phyloP scores from a whole-genome alignment of 352 stramenopile genomes.

The Phytophthora nicotianae region DNA sequence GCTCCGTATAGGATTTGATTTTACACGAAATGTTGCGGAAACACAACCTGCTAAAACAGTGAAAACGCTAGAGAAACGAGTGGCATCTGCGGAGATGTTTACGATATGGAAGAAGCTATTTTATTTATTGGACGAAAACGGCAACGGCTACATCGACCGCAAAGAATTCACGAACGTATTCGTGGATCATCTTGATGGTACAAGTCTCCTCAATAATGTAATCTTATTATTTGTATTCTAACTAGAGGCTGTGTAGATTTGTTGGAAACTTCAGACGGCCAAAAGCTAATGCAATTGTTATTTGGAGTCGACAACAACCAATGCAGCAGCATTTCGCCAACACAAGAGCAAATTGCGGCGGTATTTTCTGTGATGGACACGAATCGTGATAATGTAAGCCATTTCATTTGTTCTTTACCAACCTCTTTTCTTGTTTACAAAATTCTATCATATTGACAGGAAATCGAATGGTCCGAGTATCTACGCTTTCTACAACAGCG shows the following conservation, averaged over 20 bases:
- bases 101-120: slow-evolving; percentile 77
- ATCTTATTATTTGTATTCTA: background rate
- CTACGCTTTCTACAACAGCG: slow-evolving; percentile 46
- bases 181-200: slow-evolving; percentile 45
- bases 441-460: slow-evolving; percentile 17
- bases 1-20: slow-evolving; percentile 22
- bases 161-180: slow-evolving; percentile 64
- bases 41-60: background rate
- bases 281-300: slow-evolving; percentile 47
- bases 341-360: slow-evolving; percentile 26
- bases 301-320: slow-evolving; percentile 18
- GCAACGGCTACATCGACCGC: slow-evolving; percentile 59
- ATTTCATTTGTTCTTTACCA: background rate
- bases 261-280: slow-evolving; percentile 39
- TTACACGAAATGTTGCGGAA: background rate
- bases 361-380: slow-evolving; percentile 60
- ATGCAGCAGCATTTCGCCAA: background rate
- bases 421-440: background rate
- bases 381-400: slow-evolving; percentile 52
- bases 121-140: slow-evolving; percentile 60
- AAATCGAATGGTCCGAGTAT: slow-evolving; percentile 67
- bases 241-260: slow-evolving; percentile 36
- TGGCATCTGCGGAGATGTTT: slow-evolving; percentile 31
- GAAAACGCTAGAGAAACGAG: slow-evolving; percentile 5
- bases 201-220: background rate